A percentile compares a stretch with the other conserved stretches of the same genome.
Evolutionary conservation across 2,329 filamentous ascomycete species (phyloP).

Genomic region (Parasarocladium wereldwijsianum): DNA sequence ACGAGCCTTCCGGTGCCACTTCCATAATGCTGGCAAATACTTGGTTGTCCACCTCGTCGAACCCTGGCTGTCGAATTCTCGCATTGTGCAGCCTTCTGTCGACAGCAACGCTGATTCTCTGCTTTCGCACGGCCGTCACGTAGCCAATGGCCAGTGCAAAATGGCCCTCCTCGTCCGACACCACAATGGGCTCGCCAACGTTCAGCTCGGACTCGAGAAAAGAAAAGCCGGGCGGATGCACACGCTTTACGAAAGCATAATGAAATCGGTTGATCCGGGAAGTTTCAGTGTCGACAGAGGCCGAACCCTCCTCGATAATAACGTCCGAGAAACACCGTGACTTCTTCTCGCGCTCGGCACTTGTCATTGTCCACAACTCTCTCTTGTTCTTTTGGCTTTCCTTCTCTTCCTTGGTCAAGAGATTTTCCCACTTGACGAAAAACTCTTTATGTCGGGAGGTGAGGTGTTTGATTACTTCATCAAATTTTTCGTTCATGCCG

Average conservation of each 20-base stretch:
- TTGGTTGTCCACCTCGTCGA: conserved; percentile 66
- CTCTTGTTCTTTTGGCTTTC: conserved; percentile 75
- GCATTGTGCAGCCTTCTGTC: conserved; percentile 83
- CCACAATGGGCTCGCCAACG: conserved; percentile 83
- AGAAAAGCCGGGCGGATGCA: conserved; percentile 48
- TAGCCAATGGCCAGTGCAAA: conserved; percentile 91
- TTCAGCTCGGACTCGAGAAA: conserved; percentile 84
- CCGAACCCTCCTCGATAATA: conserved; percentile 65
- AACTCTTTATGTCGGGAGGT: conserved; percentile 62
- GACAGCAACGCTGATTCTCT: conserved; percentile 73
- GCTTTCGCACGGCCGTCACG: conserved; percentile 61
- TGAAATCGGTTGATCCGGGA: conserved; percentile 83
- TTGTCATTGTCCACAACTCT: conserved; percentile 94
- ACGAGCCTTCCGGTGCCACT: conserved; percentile 41
- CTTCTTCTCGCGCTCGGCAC: conserved; percentile 70
- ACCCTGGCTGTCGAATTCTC: conserved; percentile 58
- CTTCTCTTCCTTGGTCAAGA: conserved; percentile 88
- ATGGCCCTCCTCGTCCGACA: conserved; percentile 89
- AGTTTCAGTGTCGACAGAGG: conserved; percentile 50
- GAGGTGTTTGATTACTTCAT: conserved; percentile 66
- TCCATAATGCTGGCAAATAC: conserved; percentile 88
- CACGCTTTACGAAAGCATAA: conserved; percentile 71
- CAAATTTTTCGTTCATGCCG: conserved; percentile 68
- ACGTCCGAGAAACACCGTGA: conserved; percentile 85
- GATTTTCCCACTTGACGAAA: conserved; percentile 86